Base-by-base conservation (phyloP, 371 early-diverging fungal species). In the Parasitella parasitica region DNA sequence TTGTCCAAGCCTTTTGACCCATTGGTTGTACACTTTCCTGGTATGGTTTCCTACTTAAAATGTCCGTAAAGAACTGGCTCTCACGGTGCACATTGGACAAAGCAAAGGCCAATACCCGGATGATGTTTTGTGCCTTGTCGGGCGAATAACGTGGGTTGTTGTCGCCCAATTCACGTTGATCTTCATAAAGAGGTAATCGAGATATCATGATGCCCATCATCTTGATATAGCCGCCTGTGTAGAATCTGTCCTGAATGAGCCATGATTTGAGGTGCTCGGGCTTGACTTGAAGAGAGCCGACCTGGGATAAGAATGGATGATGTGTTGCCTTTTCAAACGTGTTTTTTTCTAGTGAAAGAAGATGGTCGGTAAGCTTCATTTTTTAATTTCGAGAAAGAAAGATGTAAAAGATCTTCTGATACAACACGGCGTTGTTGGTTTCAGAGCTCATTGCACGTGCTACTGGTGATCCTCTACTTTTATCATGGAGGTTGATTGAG, bases 121-220 rank as follows among this genome's bases (percentile, higher is more conserved):
- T 41, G 15, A 69, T 53, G 6, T 35, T 28, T 22, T 65, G 61
- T 15, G 55, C 58, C 36, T 60, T 57, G 15, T 54, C 57, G 0
- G 28, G 24, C 3, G 55, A 28, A 18, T 62, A 66, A 7, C 22
- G 54, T 6, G 66, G 58, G 32, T 66, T 46, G n/a, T 58, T 62
- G 20, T 70, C 70, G 2, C 59, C 70, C 0, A 55, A 13, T 12
- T 70, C 66, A 5, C 66, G 58, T 39, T 63, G 63, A 12, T 67
- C 67, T 32, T 60, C 27, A 16, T 63, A 67, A 1, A 63, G 13
- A 3, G 67, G 34, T 28, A 72, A 36, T 6, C 66, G 63, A 22
- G 56, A 43, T 4, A 72, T 59, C 72, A 72, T 69, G 7, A 39
- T n/a, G 3, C 62, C 66, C 65, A 72, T 69, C 69, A 72, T 65